Conservation (phyloP, 2,329 filamentous ascomycete species). For the Exserohilum turcica region DNA sequence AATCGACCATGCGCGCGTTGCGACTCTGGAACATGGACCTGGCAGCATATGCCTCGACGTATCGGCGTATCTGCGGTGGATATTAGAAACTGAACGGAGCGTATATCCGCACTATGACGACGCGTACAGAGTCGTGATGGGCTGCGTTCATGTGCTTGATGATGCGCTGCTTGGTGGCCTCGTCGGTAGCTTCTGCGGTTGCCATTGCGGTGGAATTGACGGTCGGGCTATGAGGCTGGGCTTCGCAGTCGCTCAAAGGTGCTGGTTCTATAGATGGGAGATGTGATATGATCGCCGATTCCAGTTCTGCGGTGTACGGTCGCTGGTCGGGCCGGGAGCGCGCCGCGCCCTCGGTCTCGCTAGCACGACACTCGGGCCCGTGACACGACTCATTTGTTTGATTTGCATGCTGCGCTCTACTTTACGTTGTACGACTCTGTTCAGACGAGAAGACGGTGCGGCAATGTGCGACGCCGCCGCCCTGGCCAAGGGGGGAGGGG, state of each 20-base stretch:
- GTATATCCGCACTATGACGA: neutral
- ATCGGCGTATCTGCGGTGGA: slow-evolving; percentile 63
- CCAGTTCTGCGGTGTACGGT: neutral
- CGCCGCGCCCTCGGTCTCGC: slow-evolving; percentile 10
- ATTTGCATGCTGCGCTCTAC: neutral
- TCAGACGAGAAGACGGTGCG: neutral
- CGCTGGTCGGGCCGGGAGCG: slow-evolving; percentile 13
- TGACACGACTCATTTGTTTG: neutral
- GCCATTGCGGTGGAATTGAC: slow-evolving; percentile 27
- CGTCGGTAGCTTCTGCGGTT: slow-evolving; percentile 48
- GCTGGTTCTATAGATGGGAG: neutral
- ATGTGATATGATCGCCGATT: slow-evolving; percentile 6
- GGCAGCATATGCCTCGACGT: slow-evolving; percentile 73
- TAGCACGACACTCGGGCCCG: slow-evolving; percentile 14
- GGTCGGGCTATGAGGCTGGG: neutral
- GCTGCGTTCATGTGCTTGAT: slow-evolving; percentile 87
- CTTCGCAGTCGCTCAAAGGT: neutral
- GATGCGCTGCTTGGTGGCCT: slow-evolving; percentile 64
- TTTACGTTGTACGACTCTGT: neutral
- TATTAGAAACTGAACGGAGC: slow-evolving; percentile 8
- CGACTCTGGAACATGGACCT: slow-evolving; percentile 62
- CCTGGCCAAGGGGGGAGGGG: neutral
- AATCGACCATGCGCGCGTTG: slow-evolving; percentile 66
- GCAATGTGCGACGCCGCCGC: neutral
- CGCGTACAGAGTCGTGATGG: slow-evolving; percentile 68